Evolutionary conservation across 306 rosid species (phyloP).

Genomic region (Sindora glabra): DNA sequence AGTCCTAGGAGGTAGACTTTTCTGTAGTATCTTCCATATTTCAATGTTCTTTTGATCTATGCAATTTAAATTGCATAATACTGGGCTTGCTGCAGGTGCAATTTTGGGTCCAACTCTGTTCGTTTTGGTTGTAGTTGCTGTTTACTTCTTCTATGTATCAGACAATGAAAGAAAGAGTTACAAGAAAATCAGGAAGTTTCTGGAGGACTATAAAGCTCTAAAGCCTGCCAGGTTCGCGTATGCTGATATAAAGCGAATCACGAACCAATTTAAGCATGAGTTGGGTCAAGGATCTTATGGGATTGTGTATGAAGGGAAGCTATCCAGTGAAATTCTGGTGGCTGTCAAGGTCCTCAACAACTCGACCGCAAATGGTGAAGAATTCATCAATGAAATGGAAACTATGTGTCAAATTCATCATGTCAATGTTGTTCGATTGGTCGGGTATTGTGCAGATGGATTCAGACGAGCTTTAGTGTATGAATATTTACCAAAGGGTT

Average conservation of each 20-base stretch:
- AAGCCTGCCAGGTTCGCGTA: constrained; percentile 23
- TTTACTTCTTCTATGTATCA: neutral
- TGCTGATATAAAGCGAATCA: constrained; percentile 17
- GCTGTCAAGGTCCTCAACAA: neutral
- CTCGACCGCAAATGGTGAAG: neutral
- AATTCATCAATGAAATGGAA: constrained; percentile 14
- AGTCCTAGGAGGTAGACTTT: constrained; percentile 7
- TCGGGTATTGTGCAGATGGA: neutral
- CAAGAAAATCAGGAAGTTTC: constrained; percentile 7
- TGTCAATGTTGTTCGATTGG: constrained; percentile 8
- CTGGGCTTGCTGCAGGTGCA: constrained; percentile 18
- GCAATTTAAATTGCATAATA: too few species aligned
- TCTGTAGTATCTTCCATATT: neutral
- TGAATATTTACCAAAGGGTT: constrained; percentile 10
- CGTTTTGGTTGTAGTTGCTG: neutral
- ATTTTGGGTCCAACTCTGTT: constrained; percentile 3
- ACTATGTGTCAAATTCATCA: constrained; percentile 3
- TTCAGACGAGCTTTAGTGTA: neutral
- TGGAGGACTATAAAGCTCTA: constrained; percentile 18
- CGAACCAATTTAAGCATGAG: neutral
- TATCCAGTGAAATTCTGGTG: neutral
- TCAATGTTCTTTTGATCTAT: neutral
- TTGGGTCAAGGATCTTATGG: neutral
- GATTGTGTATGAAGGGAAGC: neutral
- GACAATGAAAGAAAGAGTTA: neutral